Evolutionary conservation across 306 rosid species (phyloP).

Genomic region (Sphenostylis stenocarpa): DNA sequence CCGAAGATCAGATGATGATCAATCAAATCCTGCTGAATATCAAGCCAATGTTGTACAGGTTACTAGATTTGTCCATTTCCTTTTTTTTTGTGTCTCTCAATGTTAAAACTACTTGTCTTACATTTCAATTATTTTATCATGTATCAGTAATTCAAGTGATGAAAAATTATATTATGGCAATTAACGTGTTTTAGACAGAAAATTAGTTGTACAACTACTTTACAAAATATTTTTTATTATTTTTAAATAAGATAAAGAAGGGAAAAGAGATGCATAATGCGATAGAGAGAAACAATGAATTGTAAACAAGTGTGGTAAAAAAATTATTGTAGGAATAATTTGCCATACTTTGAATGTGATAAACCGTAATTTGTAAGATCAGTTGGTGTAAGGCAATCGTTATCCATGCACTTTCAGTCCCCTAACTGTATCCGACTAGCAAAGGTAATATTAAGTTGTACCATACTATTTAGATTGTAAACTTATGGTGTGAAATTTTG

Average conservation of each 20-base stretch:
- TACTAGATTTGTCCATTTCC: conserved; percentile 13
- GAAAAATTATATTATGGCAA: no score
- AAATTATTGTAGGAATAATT: neutral
- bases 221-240: neutral
- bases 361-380: neutral
- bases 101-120: neutral
- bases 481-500: conserved; percentile 8
- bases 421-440: neutral
- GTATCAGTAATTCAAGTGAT: neutral
- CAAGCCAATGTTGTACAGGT: conserved; percentile 52
- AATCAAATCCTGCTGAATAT: conserved; percentile 38
- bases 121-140: conserved; percentile 15
- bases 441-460: neutral
- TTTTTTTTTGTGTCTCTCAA: neutral
- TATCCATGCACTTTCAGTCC: neutral
- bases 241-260: neutral
- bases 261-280: neutral
- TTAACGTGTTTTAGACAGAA: neutral
- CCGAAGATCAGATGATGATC: conserved; percentile 40
- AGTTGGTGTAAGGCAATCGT: neutral
- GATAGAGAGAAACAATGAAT: neutral
- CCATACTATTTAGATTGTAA: neutral
- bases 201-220: neutral
- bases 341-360: neutral
- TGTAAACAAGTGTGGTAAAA: neutral